Conservation (phyloP, 2,329 filamentous ascomycete genomes). For the Colletotrichum aenigma region DNA sequence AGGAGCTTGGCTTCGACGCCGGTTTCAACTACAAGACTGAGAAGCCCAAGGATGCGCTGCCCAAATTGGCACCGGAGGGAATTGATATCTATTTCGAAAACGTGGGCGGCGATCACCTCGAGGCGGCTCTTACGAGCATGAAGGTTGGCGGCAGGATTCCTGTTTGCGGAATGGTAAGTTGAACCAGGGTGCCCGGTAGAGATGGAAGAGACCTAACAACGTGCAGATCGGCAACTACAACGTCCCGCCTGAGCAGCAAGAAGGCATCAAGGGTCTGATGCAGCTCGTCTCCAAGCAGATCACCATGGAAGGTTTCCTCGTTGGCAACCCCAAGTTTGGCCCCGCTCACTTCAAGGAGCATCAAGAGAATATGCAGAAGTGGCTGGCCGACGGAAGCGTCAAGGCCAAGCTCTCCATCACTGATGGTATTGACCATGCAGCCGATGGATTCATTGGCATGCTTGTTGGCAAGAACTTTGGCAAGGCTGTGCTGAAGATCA, state of each 20-base stretch:
- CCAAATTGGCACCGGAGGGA: conserved; percentile 75
- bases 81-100: conserved; percentile 73
- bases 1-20: conserved; percentile 55
- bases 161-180: conserved; percentile 66
- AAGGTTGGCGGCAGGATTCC: conserved; percentile 71
- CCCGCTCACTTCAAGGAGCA: conserved; percentile 72
- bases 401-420: conserved; percentile 73
- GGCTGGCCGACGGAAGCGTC: conserved; percentile 79
- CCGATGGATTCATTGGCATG: conserved; percentile 76
- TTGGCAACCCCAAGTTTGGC: conserved; percentile 71
- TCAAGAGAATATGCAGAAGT: conserved; percentile 75
- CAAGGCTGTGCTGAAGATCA: conserved; percentile 76
- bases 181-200: too few relatives aligned
- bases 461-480: conserved; percentile 82
- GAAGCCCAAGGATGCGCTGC: conserved; percentile 68
- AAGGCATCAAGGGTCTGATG: conserved; percentile 71
- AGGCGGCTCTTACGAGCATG: conserved; percentile 47
- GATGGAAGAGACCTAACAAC: background rate
- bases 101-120: conserved; percentile 57
- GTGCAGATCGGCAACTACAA: conserved; percentile 75
- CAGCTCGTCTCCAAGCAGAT: conserved; percentile 70
- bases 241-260: conserved; percentile 51
- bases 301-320: conserved; percentile 78
- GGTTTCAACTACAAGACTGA: conserved; percentile 93
- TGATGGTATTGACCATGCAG: conserved; percentile 77